Base-by-base conservation (phyloP, 305 asterid species). In the Rubia tinctorum region DNA sequence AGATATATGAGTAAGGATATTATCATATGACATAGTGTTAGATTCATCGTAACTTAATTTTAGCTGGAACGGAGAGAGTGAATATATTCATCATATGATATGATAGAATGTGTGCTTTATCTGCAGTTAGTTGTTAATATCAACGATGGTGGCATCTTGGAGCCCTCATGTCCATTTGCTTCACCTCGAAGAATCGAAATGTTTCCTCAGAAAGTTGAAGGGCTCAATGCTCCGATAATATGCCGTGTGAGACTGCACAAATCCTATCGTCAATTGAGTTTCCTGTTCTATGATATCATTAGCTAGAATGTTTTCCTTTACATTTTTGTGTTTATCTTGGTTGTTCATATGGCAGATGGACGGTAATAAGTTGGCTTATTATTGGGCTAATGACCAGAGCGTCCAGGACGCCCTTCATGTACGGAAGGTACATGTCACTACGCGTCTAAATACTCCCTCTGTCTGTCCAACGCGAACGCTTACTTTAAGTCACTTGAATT, bases 361-460 rank as follows among this genome's bases (percentile, higher is more conserved):
- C 3, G 73, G 78, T 7, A n/a, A 68, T 7, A 7, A 62, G 60
- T 80, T 75, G 17, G 30, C 55, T 43, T 66, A 43, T 56, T 34
- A 68, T 14, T 76, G 80, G 80, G 80, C 83, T 20, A 80, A 80
- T 17, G 75, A 80, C 10, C 61, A 76, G 44, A 64, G 49, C 4
- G 73, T 65, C 1, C 77, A 61, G 74, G 62, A 68, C 15, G 80
- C 83, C 17, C 77, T 80, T 20, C 83, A 76, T 62, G 61, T 76
- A 23, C 75, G 73, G 1, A 73, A 80, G 63, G 63, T 58, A 55
- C 15, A 20, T 56, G 30, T 20, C 63, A 22, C 8, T 58, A 6
- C 13, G 25, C 63, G 13, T 30, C 3, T 30, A 1, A 30, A 30
- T 30, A 30, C 34, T 30, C 34, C 34, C 34, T 30, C 34, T 30